A percentile compares a stretch with the other conserved stretches of the same genome.
These are phyloP conservation scores for Candida sp. DNA, from an alignment of 1,139 yeast genomes.

Conservation along the genomic window DNA sequence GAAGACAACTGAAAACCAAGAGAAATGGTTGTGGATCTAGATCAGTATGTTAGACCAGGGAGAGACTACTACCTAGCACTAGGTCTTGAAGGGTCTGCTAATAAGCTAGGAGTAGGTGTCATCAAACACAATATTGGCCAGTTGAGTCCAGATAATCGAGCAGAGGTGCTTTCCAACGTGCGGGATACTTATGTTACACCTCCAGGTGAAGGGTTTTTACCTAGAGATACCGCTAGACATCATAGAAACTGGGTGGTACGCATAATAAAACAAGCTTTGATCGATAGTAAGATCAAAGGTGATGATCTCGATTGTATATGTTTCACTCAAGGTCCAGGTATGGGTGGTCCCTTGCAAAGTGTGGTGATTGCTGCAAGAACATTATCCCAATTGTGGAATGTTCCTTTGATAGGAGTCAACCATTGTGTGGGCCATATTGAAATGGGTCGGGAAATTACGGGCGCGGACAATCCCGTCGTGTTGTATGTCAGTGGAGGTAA, in stretches of 20 bases:
- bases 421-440: slow-evolving; percentile 98
- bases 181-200: slow-evolving; percentile 96
- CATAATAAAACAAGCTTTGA: slow-evolving; percentile 62
- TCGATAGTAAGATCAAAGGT: slow-evolving; percentile 56
- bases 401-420: slow-evolving; percentile 91
- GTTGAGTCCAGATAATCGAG: slow-evolving; percentile 51
- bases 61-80: slow-evolving; percentile 62
- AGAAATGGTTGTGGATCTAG: slow-evolving; percentile 33
- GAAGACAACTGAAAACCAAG: neutral
- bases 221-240: slow-evolving; percentile 94
- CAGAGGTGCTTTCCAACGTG: slow-evolving; percentile 77
- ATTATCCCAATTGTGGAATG: slow-evolving; percentile 70
- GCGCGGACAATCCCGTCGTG: slow-evolving; percentile 93
- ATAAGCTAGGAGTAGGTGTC: slow-evolving; percentile 91
- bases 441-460: slow-evolving; percentile 98
- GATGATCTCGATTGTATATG: slow-evolving; percentile 83
- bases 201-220: slow-evolving; percentile 97
- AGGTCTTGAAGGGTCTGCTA: slow-evolving; percentile 97
- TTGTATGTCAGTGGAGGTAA: slow-evolving; percentile 97
- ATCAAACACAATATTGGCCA: slow-evolving; percentile 66
- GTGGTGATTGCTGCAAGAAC: slow-evolving; percentile 94
- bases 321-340: slow-evolving; percentile 98
- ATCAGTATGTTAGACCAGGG: slow-evolving; percentile 37
- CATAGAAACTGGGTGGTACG: slow-evolving; percentile 96
- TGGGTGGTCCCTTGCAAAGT: slow-evolving; percentile 98